Conservation (phyloP, 345 rosid genomes). For the Hevea brasiliensis region DNA sequence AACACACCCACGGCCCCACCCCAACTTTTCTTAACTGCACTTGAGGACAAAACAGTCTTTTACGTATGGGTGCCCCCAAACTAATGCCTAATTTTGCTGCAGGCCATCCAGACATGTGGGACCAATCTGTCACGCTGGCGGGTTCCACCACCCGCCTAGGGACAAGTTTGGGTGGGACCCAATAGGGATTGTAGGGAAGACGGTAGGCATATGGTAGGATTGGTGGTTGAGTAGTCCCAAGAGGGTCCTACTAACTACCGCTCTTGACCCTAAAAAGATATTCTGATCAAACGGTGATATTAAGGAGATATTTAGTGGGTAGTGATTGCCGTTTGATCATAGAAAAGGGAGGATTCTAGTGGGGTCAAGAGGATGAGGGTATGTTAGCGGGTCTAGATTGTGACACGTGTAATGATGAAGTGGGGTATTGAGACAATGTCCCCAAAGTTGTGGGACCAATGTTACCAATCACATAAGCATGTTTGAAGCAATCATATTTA, state of each 20-base stretch:
- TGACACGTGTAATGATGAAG: conserved; percentile 14
- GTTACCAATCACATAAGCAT: neutral
- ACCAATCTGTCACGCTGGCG: conserved; percentile 1
- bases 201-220: conserved; percentile 16
- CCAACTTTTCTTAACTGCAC: neutral
- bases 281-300: conserved; percentile 11
- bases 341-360: neutral
- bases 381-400: neutral
- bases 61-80: neutral
- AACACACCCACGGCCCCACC: neutral
- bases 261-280: neutral
- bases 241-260: conserved; percentile 3
- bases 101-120: conserved; percentile 17
- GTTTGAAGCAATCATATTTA: conserved; percentile 16
- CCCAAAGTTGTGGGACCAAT: conserved; percentile 12
- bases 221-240: conserved; percentile 26
- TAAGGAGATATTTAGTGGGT: neutral
- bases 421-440: conserved; percentile 4
- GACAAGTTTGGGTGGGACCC: conserved; percentile 4
- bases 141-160: neutral
- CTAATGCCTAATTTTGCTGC: neutral
- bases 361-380: neutral
- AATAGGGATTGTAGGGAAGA: conserved; percentile 14
- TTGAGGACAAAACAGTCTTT: conserved; percentile 15
- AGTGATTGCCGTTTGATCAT: neutral